These are phyloP conservation scores for Endoconidiophora polonica DNA, from an alignment of 2,329 filamentous ascomycete genomes.

Conservation along the genomic window DNA sequence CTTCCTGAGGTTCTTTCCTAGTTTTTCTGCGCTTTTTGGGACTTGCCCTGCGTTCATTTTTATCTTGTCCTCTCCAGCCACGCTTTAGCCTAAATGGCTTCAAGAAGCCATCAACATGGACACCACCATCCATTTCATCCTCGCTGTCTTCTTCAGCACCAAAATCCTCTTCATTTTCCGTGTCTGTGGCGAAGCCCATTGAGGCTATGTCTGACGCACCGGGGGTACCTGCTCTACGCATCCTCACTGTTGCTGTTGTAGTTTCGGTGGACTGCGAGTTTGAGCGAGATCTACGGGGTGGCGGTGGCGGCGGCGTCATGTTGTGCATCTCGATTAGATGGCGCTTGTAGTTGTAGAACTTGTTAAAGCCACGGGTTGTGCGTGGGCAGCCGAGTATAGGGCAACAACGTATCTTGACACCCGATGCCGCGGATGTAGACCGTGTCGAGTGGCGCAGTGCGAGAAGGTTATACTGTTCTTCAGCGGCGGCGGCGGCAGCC, in stretches of 20 bases:
- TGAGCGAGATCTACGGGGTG: conserved; percentile 10
- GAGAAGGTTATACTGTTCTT: conserved; percentile 11
- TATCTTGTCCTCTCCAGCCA: conserved; percentile 30
- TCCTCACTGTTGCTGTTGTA: conserved; percentile 21
- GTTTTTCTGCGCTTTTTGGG: conserved; percentile 9
- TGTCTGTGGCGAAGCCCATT: conserved; percentile 1
- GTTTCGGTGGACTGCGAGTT: conserved; percentile 21
- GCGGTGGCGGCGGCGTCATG: conserved; percentile 11
- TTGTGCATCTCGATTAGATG: conserved; percentile 25
- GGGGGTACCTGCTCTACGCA: conserved; percentile 1
- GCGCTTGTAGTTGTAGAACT: conserved; percentile 22
- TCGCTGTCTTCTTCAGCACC: conserved; percentile 25
- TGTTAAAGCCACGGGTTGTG: conserved; percentile 22
- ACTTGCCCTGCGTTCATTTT: conserved; percentile 6
- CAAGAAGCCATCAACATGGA: conserved; percentile 54
- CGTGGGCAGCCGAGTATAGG: conserved; percentile 24
- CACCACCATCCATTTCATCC: conserved; percentile 41
- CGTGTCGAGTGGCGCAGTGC: not conserved
- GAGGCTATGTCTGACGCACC: not conserved
- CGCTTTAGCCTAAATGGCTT: conserved; percentile 32
- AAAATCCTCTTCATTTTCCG: conserved; percentile 9
- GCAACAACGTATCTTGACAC: conserved; percentile 20
- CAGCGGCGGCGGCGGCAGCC: conserved; percentile 14
- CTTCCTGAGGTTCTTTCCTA: not conserved
- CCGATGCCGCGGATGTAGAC: conserved; percentile 15